Conservation (phyloP, 108 stramenopile genomes). For the Skeletonema costatum region DNA sequence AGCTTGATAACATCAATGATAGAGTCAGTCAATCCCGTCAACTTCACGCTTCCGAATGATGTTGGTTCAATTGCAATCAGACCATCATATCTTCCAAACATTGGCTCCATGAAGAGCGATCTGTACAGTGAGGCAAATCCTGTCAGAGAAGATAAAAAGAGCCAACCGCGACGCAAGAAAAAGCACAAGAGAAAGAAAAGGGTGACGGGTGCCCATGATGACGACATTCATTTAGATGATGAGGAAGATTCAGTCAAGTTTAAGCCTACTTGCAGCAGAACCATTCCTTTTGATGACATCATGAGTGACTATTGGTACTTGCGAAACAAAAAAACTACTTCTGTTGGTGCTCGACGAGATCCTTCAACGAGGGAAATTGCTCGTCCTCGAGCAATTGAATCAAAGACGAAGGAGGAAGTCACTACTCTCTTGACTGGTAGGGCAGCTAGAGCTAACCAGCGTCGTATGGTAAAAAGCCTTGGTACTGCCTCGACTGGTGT, state of each 20-base stretch:
- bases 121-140: neutral
- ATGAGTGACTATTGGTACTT: slow-evolving; percentile 27
- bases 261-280: slow-evolving; percentile 42
- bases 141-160: neutral
- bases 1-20: slow-evolving; percentile 8
- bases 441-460: slow-evolving; percentile 74
- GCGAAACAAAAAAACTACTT: slow-evolving; percentile 15
- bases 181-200: slow-evolving; percentile 14
- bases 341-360: neutral
- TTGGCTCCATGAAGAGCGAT: slow-evolving; percentile 10
- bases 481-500: slow-evolving; percentile 38
- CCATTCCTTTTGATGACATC: slow-evolving; percentile 29
- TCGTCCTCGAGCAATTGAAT: slow-evolving; percentile 12
- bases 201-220: neutral
- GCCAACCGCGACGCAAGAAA: slow-evolving; percentile 6
- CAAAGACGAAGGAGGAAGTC: slow-evolving; percentile 38
- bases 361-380: slow-evolving; percentile 25
- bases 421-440: slow-evolving; percentile 49
- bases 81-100: slow-evolving; percentile 22
- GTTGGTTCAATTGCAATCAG: slow-evolving; percentile 1
- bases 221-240: slow-evolving; percentile 15
- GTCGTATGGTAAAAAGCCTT: slow-evolving; percentile 67
- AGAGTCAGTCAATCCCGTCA: neutral
- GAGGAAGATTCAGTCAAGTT: slow-evolving; percentile 14
- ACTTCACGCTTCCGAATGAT: slow-evolving; percentile 24